Evolutionary conservation across 2,329 filamentous ascomycete species (phyloP), one percentile per base, ranked within the genome.

Genomic region (Fusarium guadeloupense): DNA sequence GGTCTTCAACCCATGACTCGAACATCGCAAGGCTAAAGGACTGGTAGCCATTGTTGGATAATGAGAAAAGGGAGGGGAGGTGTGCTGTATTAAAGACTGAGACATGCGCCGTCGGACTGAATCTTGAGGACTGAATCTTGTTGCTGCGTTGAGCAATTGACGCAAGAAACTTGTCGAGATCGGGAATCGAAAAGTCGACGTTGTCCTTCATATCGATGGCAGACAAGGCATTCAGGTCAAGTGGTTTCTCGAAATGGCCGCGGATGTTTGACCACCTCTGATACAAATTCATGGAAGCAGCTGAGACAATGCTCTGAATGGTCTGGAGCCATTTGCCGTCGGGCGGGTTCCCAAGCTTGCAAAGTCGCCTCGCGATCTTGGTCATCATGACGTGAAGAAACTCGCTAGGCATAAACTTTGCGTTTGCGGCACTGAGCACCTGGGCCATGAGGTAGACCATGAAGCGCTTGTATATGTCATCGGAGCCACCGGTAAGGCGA

Each of bases 1-100:
- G 42, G 0, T 60, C 16, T 2, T 71, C 68, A 4, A 85, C 78
- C 85, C 84, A 87, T 0, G 45, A 31, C 63, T 87, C 85, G 13
- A 86, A 67, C 19, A 74, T 75, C 3, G 69, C 70, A 3, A 84
- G 69, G 4, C 56, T 6, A 12, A 62, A 58, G 3, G 53, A 45
- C 9, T 51, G 5, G 16, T 56, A 57, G 1, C 30, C 37, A 6
- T 25, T 28, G 14, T 41, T 35, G 3, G 9, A 7, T 5, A 14
- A 9, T n/a, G 2, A 14, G 9, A 4, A 4, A 17, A 34, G 16
- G 6, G 7, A 8, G 4, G 51, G 59, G 12, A 70, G 44, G 6
- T 3, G 7, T 2, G 47, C 13, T 5, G 34, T 16, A 0, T 19
- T 20, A 2, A 45, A 20, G 0, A 7, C 3, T 8, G 9, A 9